Evolutionary conservation across 768 basidiomycete species (phyloP).

Genomic region (Amanita pallidorosea): DNA sequence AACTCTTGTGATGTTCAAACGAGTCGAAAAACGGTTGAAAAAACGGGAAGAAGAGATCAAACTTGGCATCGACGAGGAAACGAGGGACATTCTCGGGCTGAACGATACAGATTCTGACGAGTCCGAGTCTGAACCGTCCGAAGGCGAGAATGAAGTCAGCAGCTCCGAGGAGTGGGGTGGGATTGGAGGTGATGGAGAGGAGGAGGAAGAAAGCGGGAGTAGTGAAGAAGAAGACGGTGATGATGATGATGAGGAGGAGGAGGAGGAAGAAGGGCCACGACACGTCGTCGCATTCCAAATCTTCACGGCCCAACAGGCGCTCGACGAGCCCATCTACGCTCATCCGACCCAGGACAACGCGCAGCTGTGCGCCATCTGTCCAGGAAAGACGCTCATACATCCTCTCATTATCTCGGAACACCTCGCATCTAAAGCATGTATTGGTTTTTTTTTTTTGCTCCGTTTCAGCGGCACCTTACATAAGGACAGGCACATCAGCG

Average conservation of each 20-base stretch:
- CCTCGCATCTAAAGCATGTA: conserved; percentile 51
- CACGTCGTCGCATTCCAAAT: conserved; percentile 8
- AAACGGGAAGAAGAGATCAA: conserved; percentile 55
- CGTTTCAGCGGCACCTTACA: not conserved
- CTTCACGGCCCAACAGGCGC: conserved; percentile 47
- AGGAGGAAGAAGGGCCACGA: conserved; percentile 16
- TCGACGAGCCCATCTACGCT: conserved; percentile 53
- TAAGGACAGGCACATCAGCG: conserved; percentile 58
- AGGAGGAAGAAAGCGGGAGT: conserved; percentile 5
- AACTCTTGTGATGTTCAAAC: conserved; percentile 55
- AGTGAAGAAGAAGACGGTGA: conserved; percentile 8
- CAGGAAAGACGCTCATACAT: conserved; percentile 61
- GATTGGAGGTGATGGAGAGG: conserved; percentile 9
- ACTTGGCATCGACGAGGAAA: conserved; percentile 52
- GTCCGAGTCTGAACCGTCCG: conserved; percentile 35
- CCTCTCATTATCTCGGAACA: conserved; percentile 46
- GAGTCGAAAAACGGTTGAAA: conserved; percentile 55
- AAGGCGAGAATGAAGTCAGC: conserved; percentile 8
- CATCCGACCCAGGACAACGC: conserved; percentile 43
- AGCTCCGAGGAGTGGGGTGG: conserved; percentile 15
- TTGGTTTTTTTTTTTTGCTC: conserved; percentile 12
- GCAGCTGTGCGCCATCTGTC: conserved; percentile 58
- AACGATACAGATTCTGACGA: conserved; percentile 73
- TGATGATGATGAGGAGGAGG: conserved; percentile 7
- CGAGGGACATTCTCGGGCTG: conserved; percentile 53